Evolutionary conservation across 805 yeast genomes (phyloP).

Genomic region (Starmerella sp.): DNA sequence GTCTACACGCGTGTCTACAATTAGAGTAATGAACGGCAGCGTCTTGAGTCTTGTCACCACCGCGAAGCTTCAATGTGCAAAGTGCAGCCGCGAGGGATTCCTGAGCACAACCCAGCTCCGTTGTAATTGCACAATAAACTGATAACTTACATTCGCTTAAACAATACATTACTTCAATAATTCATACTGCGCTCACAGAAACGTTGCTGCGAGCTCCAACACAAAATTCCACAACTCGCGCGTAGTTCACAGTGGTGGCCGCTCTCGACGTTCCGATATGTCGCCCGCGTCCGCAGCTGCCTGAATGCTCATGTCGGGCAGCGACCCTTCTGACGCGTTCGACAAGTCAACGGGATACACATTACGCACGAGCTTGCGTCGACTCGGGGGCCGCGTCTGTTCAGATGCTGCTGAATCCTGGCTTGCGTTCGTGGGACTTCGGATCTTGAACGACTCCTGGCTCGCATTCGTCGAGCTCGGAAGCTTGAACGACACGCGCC

Average conservation of each 20-base stretch:
- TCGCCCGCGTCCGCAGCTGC: not conserved
- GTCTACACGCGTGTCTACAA: too few species aligned
- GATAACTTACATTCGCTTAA: too few species aligned
- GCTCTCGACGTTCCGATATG: not conserved
- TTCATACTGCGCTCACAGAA: too few species aligned
- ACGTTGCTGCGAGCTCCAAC: too few species aligned
- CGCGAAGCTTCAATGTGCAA: too few species aligned
- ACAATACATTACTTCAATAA: too few species aligned
- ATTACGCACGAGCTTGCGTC: not conserved
- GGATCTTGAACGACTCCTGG: not conserved
- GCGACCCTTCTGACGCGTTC: not conserved
- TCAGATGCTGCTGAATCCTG: not conserved
- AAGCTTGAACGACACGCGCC: not conserved
- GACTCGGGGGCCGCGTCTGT: not conserved
- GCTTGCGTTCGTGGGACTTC: not conserved
- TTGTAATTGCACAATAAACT: too few species aligned
- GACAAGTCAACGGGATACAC: not conserved
- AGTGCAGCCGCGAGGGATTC: too few species aligned
- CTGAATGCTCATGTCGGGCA: not conserved
- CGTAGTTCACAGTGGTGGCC: not conserved
- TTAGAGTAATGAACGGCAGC: too few species aligned
- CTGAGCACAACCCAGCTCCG: too few species aligned
- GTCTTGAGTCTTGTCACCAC: too few species aligned
- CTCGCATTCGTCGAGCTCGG: not conserved
- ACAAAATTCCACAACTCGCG: too few species aligned